Percentiles rank a stretch among this genome's conserved stretches.
These are phyloP conservation scores for Trichoderma oligosporum DNA, from an alignment of 2,329 filamentous ascomycete genomes.

Conservation along the genomic window DNA sequence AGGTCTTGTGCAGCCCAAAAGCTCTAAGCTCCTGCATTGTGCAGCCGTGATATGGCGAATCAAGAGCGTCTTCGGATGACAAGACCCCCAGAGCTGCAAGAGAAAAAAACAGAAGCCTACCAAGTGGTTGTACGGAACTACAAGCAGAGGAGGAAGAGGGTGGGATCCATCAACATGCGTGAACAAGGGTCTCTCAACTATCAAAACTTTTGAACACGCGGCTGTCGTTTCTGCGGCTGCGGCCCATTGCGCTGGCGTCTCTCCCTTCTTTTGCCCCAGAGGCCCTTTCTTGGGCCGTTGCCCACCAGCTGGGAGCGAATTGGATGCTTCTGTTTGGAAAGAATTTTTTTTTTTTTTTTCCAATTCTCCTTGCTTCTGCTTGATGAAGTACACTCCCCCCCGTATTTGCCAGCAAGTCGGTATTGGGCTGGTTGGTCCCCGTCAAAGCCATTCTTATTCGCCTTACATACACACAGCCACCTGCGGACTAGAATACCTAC, in stretches of 20 bases:
- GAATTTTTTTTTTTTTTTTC: slow-evolving; percentile 14
- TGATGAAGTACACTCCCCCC: slow-evolving; percentile 1
- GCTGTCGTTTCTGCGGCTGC: slow-evolving; percentile 15
- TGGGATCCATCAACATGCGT: slow-evolving; percentile 13
- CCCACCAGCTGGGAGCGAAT: slow-evolving; percentile 5
- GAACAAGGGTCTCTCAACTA: slow-evolving; percentile 6
- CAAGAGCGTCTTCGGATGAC: not conserved
- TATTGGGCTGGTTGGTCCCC: slow-evolving; percentile 9
- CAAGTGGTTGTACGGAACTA: not conserved
- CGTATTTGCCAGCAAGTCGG: slow-evolving; percentile 17
- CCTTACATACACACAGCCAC: slow-evolving; percentile 15
- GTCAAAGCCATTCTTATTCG: slow-evolving; percentile 2
- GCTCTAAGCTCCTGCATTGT: slow-evolving; percentile 18
- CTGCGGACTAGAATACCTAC: not conserved
- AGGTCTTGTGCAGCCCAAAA: slow-evolving; percentile 9
- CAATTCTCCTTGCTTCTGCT: slow-evolving; percentile 9
- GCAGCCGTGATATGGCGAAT: slow-evolving; percentile 1
- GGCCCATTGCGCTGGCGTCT: slow-evolving; percentile 16
- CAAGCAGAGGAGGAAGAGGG: slow-evolving; percentile 13
- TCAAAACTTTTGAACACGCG: slow-evolving; percentile 11
- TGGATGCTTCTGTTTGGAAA: slow-evolving; percentile 8
- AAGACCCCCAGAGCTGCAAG: too few relatives aligned
- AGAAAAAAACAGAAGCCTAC: not conserved
- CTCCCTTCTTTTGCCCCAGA: not conserved
- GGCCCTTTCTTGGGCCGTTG: slow-evolving; percentile 8